phyloP scores from a whole-genome alignment of 768 basidiomycete species.

The Dacryopinax primogenitus region DNA sequence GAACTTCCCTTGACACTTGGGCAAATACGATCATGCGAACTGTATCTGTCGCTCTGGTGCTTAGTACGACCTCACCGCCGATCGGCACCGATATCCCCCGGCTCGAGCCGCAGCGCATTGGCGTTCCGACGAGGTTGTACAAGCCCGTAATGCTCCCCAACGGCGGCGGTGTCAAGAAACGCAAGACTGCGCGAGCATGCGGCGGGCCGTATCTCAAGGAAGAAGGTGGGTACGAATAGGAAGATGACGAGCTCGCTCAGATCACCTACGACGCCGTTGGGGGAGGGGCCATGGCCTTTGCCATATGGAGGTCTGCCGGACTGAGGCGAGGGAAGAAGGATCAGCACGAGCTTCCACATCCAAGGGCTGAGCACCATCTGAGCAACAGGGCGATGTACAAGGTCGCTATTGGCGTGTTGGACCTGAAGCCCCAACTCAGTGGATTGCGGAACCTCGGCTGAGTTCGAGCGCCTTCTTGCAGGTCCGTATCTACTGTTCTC shows the following conservation, averaged over 20 bases:
- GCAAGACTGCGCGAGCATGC: too few relatives aligned
- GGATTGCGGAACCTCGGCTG: constrained; percentile 38
- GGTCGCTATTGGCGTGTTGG: constrained; percentile 34
- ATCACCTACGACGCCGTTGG: background rate
- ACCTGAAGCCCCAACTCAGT: constrained; percentile 35
- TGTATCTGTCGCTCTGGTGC: constrained; percentile 35
- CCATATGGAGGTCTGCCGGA: constrained; percentile 26
- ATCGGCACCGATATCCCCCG: constrained; percentile 18
- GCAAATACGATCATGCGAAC: too few relatives aligned
- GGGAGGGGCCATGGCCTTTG: background rate
- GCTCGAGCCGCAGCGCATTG: constrained; percentile 11
- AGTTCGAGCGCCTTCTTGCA: constrained; percentile 41
- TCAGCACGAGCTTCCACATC: constrained; percentile 41
- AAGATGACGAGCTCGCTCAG: background rate
- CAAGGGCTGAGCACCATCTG: constrained; percentile 38
- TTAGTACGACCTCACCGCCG: constrained; percentile 35
- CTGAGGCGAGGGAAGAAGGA: constrained; percentile 41
- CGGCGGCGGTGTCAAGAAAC: too few relatives aligned
- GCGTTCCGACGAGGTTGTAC: too few relatives aligned
- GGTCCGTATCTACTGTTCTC: constrained; percentile 20
- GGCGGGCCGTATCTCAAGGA: too few relatives aligned
- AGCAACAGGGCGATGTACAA: constrained; percentile 45
- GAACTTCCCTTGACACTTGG: too few relatives aligned
- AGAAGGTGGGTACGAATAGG: too few relatives aligned
- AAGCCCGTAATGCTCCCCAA: background rate